Conservation (phyloP, 441 rosid genomes). For the Eutrema salsugineum region DNA sequence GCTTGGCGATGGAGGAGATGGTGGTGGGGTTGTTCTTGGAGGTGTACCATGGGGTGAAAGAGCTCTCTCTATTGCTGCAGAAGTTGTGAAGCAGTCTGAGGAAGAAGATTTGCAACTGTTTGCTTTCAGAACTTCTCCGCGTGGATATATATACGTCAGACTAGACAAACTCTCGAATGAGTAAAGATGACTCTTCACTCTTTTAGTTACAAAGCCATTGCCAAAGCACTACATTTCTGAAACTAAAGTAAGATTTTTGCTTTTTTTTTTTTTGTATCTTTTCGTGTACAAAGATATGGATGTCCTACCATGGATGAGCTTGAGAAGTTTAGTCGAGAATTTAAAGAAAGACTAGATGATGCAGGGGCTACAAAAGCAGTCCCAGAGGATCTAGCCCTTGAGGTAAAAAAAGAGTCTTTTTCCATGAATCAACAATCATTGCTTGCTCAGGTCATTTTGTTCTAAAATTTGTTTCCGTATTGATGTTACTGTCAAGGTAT, state of each 20-base stretch:
- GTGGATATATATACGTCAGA: slow-evolving; percentile 78
- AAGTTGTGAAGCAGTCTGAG: slow-evolving; percentile 48
- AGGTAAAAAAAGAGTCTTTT: slow-evolving; percentile 40
- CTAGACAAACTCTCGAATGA: slow-evolving; percentile 70
- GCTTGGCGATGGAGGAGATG: slow-evolving; percentile 90
- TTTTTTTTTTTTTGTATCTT: not conserved
- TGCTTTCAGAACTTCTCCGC: slow-evolving; percentile 76
- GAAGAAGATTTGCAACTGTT: slow-evolving; percentile 61
- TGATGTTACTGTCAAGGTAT: slow-evolving; percentile 50
- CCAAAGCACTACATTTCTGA: not conserved
- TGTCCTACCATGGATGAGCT: slow-evolving; percentile 90
- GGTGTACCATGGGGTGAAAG: slow-evolving; percentile 75
- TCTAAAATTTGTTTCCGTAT: not conserved
- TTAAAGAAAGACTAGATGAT: slow-evolving; percentile 75
- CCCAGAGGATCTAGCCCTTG: slow-evolving; percentile 83
- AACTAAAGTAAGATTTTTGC: not conserved
- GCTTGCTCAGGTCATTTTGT: not conserved
- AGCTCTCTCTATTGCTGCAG: slow-evolving; percentile 61
- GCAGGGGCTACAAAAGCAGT: slow-evolving; percentile 60
- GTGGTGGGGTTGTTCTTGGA: slow-evolving; percentile 81
- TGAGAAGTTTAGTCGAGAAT: slow-evolving; percentile 60
- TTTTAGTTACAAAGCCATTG: not conserved
- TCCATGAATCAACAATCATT: not conserved
- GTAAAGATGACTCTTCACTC: slow-evolving; percentile 41
- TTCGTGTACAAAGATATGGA: slow-evolving; percentile 54